Evolutionary conservation across 257 asterid genomes (phyloP).

Genomic region (Cynanchum wilfordii): DNA sequence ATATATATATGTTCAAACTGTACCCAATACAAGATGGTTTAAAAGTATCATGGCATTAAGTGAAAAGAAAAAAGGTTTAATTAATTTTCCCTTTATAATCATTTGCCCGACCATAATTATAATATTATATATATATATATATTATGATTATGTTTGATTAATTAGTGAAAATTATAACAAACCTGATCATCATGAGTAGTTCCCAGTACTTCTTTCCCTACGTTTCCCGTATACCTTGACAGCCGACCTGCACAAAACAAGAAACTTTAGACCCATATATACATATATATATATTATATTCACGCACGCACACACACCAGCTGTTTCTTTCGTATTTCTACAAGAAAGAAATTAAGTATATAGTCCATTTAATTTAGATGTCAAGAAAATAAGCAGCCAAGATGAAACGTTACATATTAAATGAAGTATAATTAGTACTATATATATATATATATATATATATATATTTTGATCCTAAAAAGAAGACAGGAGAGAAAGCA

Average conservation of each 20-base stretch:
- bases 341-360: too few species aligned
- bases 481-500: neutral
- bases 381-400: neutral
- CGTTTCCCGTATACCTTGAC: conserved; percentile 13
- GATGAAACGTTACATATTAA: too few species aligned
- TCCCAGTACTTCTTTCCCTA: conserved; percentile 19
- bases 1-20: too few species aligned
- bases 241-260: conserved; percentile 25
- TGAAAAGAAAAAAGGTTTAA: too few species aligned
- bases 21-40: too few species aligned
- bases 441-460: neutral
- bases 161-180: conserved; percentile 4
- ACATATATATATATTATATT: neutral
- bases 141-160: neutral
- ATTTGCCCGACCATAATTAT: neutral
- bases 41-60: too few species aligned
- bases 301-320: too few species aligned
- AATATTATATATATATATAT: too few species aligned
- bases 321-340: too few species aligned
- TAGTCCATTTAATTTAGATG: neutral
- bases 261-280: neutral
- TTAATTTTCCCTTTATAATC: too few species aligned
- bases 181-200: conserved; percentile 23
- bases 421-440: too few species aligned
- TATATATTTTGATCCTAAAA: neutral